Conservation (phyloP, 306 rosid species). For the Prunus mira region DNA sequence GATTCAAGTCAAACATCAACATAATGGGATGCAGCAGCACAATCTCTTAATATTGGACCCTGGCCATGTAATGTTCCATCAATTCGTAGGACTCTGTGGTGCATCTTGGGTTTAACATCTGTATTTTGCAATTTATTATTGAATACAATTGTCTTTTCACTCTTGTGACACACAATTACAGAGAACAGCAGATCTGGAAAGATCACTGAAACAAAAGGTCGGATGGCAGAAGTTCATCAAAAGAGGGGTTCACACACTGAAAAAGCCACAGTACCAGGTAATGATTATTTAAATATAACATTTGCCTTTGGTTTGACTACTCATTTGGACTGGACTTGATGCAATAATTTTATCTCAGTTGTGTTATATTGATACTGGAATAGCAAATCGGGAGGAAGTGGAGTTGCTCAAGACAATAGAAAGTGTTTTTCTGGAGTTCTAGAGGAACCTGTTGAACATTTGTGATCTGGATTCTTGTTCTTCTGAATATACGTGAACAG, state of each 20-base stretch:
- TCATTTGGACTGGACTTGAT: constrained; percentile 19
- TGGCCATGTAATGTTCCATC: constrained; percentile 53
- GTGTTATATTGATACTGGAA: constrained; percentile 77
- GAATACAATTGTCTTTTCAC: neutral
- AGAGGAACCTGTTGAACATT: constrained; percentile 23
- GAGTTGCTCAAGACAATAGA: constrained; percentile 65
- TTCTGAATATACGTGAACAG: neutral
- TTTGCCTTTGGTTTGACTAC: neutral
- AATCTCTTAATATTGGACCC: constrained; percentile 79
- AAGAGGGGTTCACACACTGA: constrained; percentile 69
- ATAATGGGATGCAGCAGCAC: constrained; percentile 32
- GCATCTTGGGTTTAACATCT: neutral
- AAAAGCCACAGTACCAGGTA: constrained; percentile 82
- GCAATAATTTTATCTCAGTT: constrained; percentile 48
- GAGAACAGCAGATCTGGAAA: constrained; percentile 62
- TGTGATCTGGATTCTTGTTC: neutral
- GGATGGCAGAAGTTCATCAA: constrained; percentile 74
- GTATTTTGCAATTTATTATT: neutral
- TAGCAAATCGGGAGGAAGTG: constrained; percentile 54
- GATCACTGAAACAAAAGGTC: constrained; percentile 44
- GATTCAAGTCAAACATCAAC: constrained; percentile 57
- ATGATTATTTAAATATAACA: constrained; percentile 6
- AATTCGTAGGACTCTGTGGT: neutral
- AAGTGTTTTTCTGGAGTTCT: constrained; percentile 62
- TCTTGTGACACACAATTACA: constrained; percentile 32